These are phyloP conservation scores for Lachnellula hyalina DNA, from an alignment of 2,329 filamentous ascomycete genomes.

Conservation along the genomic window DNA sequence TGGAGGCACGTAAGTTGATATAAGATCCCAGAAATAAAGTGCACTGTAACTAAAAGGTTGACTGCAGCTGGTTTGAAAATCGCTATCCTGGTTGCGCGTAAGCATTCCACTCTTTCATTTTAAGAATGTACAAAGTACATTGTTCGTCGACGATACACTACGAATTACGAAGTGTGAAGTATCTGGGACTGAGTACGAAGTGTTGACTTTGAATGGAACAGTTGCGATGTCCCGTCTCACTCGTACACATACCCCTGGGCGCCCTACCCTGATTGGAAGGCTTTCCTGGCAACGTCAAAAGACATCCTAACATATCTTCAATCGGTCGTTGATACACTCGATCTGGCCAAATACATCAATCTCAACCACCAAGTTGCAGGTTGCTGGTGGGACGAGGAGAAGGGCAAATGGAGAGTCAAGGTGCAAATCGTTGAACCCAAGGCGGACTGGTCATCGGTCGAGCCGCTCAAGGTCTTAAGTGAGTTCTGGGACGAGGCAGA, in stretches of 20 bases:
- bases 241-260: slow-evolving; percentile 48
- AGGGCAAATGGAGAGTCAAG: slow-evolving; percentile 45
- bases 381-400: slow-evolving; percentile 43
- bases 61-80: neutral
- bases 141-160: no score
- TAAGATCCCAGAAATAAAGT: no score
- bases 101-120: no score
- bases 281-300: slow-evolving; percentile 51
- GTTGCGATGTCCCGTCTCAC: slow-evolving; percentile 24
- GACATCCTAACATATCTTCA: slow-evolving; percentile 49
- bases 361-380: slow-evolving; percentile 44
- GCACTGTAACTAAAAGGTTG: no score
- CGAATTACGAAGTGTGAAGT: no score
- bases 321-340: slow-evolving; percentile 43
- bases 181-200: no score
- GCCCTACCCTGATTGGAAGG: slow-evolving; percentile 45
- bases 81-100: neutral
- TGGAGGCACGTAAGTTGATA: neutral
- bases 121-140: no score
- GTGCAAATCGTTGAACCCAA: neutral
- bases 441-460: no score
- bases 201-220: neutral
- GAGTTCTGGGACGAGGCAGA: slow-evolving; percentile 24
- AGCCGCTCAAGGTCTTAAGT: neutral
- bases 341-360: slow-evolving; percentile 46